Evolutionary conservation across 805 yeast genomes (phyloP), one percentile per base, ranked within the genome.

Genomic region (Henningerozyma blattae): DNA sequence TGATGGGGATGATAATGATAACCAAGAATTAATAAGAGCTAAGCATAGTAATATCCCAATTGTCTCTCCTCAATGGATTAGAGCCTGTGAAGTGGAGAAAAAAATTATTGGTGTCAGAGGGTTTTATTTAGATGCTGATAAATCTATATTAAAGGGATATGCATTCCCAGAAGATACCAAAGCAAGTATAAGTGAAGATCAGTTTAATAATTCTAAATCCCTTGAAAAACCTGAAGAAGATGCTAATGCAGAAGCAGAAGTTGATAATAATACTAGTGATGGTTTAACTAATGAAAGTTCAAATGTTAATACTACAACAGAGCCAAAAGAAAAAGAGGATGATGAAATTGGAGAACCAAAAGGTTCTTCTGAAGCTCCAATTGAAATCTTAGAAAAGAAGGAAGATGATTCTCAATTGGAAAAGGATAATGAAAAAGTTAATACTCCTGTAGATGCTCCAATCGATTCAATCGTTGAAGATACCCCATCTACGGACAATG

Each of bases 31-130:
- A 61, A 66, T 75, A 41, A 78, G 75, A 52, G 98, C 97, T 1
- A 67, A 70, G 40, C 86, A 79, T 34, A 72, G 75, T 62, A 91
- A 86, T 52, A 85, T 91, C 36, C 98, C 98, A 2, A 72, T 91
- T 27, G 87, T 91, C 18, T 72, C 94, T 55, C 97, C 98, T 0
- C 96, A 91, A 54, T 91, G 97, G 97, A 64, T 91, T 37, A 79
- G 81, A 56, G 95, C 96, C 1, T 91, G 97, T 62, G 94, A 83
- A 47, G 56, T 68, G 28, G 96, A 87, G 50, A 73, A 91, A 46
- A 64, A 95, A 49, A 77, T 91, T 36, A 94, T 87, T 28, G 95
- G 97, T 18, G 98, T 91, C 13, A 70, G 94, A 48, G 85, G 84
- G 44, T 84, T 80, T 46, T 83, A 83, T 50, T 62, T 80, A 22